Evolutionary conservation across 441 rosid species (phyloP), one percentile per base, ranked within the genome.

Genomic region (Hura crepitans): DNA sequence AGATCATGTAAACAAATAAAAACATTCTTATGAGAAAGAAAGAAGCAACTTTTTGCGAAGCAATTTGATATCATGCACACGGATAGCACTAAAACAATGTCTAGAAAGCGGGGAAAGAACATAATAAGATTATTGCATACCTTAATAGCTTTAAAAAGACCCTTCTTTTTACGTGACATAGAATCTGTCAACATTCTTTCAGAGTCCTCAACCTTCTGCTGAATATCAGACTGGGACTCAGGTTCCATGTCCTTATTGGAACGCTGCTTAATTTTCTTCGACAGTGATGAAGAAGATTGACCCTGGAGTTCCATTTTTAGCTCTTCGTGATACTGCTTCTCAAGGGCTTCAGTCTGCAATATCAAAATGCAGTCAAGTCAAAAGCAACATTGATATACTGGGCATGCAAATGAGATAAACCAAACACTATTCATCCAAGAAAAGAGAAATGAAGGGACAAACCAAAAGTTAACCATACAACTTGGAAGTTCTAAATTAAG

Each of bases 251-350:
- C 78, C 66, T 75, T 71, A 2, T 13, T 62, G 47, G 77, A 47
- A 64, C 37, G 69, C 69, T 72, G 72, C 64, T 75, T 57, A 56
- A 61, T 75, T 66, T 49, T 73, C 80, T 68, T 78, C 2, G 65
- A 35, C n/a, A 43, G 66, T 15, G 74, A 56, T 69, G 81, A 68
- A 63, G 78, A 57, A 56, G 42, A 42, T 22, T 66, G 56, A 43
- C 85, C 85, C 58, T 67, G 77, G 49, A 93, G 72, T 79, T 93
- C 98, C 84, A 53, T 76, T 76, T 85, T 86, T 46, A 94, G 79
- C 70, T 91, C 97, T 28, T 88, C 87, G 66, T 85, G 96, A 87
- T 94, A 86, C 76, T 83, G 93, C 81, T 88, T 87, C 83, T 93
- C 96, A 23, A 78, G 81, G 50, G 74, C 73, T 63, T 79, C 86